Evolutionary conservation across 2,329 filamentous ascomycete genomes (phyloP).

Genomic region (Pseudogymnoascus sp.): DNA sequence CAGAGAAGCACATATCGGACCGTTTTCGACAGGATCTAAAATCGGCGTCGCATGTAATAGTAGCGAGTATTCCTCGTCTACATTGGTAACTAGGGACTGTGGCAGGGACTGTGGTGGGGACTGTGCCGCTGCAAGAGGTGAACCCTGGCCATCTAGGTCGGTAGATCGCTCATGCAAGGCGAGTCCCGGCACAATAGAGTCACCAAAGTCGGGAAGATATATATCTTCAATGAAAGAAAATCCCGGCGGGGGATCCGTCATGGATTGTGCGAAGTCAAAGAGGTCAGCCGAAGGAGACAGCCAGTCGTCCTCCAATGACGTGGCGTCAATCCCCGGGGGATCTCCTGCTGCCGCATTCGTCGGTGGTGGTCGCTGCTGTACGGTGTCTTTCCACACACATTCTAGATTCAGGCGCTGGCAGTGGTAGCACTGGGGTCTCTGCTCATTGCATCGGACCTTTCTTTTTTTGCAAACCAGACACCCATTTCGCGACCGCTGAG

Average conservation of each 20-base stretch:
- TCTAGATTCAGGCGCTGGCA: slow-evolving; percentile 1
- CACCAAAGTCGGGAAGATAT: not conserved
- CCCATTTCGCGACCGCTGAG: slow-evolving; percentile 1
- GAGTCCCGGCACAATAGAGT: not conserved
- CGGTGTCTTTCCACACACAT: not conserved
- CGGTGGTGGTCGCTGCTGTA: not conserved
- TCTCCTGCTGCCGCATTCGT: not conserved
- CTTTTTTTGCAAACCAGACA: not conserved
- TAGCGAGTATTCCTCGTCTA: slow-evolving; percentile 7
- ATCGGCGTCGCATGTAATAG: slow-evolving; percentile 5
- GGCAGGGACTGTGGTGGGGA: not conserved
- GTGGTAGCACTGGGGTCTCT: slow-evolving; percentile 5
- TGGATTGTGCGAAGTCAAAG: not conserved
- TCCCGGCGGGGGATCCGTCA: not conserved
- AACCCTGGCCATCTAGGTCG: not conserved
- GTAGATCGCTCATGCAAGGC: not conserved
- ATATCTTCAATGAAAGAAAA: slow-evolving; percentile 6
- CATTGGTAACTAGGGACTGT: not conserved
- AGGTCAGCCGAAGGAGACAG: slow-evolving; percentile 5
- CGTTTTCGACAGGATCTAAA: not conserved
- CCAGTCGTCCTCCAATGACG: slow-evolving; percentile 1
- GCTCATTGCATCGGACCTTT: slow-evolving; percentile 5
- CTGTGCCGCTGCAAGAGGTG: not conserved
- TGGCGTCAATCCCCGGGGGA: not conserved
- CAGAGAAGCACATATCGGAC: not conserved